A percentile compares a stretch with the other conserved stretches of the same genome.
phyloP scores from a whole-genome alignment of 2,329 filamentous ascomycete genomes.

The Arthrobotrys megalospora region DNA sequence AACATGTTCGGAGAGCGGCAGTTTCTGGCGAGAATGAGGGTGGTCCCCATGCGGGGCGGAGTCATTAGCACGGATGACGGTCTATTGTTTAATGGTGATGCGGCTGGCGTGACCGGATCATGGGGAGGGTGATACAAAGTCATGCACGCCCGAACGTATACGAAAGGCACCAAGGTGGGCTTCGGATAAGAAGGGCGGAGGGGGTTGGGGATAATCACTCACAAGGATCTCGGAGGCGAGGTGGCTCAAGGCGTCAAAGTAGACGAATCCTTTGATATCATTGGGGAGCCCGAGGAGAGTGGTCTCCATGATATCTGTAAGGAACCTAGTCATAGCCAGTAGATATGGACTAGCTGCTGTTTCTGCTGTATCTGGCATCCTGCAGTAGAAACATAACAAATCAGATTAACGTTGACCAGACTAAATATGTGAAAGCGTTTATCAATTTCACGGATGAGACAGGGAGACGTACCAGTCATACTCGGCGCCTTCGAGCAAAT shows the following conservation, averaged over 20 bases:
- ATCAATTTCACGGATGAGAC: constrained; percentile 62
- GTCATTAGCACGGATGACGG: constrained; percentile 41
- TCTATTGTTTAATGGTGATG: constrained; percentile 58
- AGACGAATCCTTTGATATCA: constrained; percentile 97
- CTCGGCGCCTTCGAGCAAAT: constrained; percentile 95
- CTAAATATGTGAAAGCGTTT: background rate
- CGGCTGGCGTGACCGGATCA: constrained; percentile 61
- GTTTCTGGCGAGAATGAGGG: constrained; percentile 71
- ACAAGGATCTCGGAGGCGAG: constrained; percentile 88
- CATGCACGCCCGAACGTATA: constrained; percentile 50
- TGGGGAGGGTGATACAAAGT: constrained; percentile 59
- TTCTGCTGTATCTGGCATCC: constrained; percentile 73
- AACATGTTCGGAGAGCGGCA: constrained; percentile 84
- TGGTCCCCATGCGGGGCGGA: constrained; percentile 36
- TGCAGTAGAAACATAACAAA: constrained; percentile 63
- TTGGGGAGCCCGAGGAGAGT: constrained; percentile 92
- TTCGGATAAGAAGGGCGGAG: constrained; percentile 38
- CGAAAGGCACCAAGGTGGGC: constrained; percentile 22
- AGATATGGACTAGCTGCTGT: constrained; percentile 91
- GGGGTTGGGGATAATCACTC: constrained; percentile 64
- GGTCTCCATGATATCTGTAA: constrained; percentile 96
- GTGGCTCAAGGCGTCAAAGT: constrained; percentile 95
- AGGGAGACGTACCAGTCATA: constrained; percentile 81
- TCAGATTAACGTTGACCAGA: constrained; percentile 34
- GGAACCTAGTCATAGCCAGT: constrained; percentile 91